Evolutionary conservation across 148 eudicot species (phyloP), one percentile per base, ranked within the genome.

Genomic region (Cornus kousa): DNA sequence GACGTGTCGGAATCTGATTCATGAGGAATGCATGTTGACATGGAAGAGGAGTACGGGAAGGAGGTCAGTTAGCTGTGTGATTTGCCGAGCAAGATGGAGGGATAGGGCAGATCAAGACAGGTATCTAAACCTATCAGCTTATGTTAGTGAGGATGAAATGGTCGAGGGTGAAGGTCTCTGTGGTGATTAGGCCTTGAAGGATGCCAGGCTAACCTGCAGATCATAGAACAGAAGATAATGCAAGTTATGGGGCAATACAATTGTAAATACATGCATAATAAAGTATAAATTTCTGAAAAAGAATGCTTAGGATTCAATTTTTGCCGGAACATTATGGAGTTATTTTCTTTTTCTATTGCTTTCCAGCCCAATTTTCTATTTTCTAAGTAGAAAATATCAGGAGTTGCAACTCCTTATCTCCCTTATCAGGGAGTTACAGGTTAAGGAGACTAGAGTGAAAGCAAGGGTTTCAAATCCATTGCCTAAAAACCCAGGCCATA

Each of bases 1-100:
- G 48, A 91, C 93, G 0, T 95, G 99, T 65, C 81, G 89, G 78
- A 95, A 95, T 67, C 82, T 81, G 33, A 80, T 95, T 23, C 98
- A 95, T 64, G 91, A 95, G 68, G 91, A 89, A 59, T 95, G 99
- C 62, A 82, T 95, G 74, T 32, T 85, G 90, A 79, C 85, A 2
- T 95, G 99, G 99, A 95, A 91, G 85, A 86, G 89, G 70, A 85
- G 86, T 75, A 87, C 86, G 37, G 74, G 93, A 62, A 84, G 94
- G 62, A 84, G 97, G 72, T 80, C 90, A 2, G 74, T 85, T 0
- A 93, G 90, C 14, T 95, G 99, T 71, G 99, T 95, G 70, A 87
- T 95, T 5, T 95, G 99, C 71, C 84, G 99, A 68, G 90, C 97
- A n/a, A 83, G 89, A 78, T 94, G 98, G 96, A 84, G 87, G 24